Evolutionary conservation across 2,329 filamentous ascomycete species (phyloP), one percentile per base, ranked within the genome.

Genomic region (Meredithiella fracta): DNA sequence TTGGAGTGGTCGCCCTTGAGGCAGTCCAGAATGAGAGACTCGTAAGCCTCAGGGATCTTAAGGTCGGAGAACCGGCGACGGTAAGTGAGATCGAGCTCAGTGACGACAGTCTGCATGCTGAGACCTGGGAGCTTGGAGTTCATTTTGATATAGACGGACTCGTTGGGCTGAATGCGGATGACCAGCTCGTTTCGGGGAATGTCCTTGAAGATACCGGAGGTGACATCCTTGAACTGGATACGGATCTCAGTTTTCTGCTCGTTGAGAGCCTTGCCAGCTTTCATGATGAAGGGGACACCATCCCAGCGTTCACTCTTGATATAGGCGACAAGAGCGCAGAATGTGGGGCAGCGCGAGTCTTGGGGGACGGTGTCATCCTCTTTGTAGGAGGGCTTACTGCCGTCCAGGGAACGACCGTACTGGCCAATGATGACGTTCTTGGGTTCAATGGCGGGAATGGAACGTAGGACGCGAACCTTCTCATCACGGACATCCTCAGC

Each of bases 221-320:
- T 97, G 62, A 98, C 92, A 68, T 98, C 92, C 78, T 95, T 95
- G 83, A 96, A 98, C 70, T 98, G 92, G 64, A 98, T 94, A 66
- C 92, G 85, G 63, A 98, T 92, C 73, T 98, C 92, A 14, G 92
- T 98, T 82, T 98, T 98, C 70, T 98, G 92, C 78, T 98, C 92
- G 70, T 98, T 98, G 61, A 98, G 76, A 47, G 92, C 90, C 76
- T 98, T 98, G 64, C 92, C 92, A 49, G 92, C 92, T 83, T 98
- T 98, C 74, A 98, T 79, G 71, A 98, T 98, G 76, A 98, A 98
- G 53, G 92, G 92, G 54, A 98, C 92, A 57, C 92, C 94, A 63
- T 98, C 94, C 92, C 92, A 98, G 64, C 92, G 79, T 80, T 98
- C 92, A 70, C 98, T 98, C 80, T 97, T 97, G 73, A 98, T 97